Evolutionary conservation across 2,329 filamentous ascomycete species (phyloP), one percentile per base, ranked within the genome.

Genomic region (Ramularia endophylla): DNA sequence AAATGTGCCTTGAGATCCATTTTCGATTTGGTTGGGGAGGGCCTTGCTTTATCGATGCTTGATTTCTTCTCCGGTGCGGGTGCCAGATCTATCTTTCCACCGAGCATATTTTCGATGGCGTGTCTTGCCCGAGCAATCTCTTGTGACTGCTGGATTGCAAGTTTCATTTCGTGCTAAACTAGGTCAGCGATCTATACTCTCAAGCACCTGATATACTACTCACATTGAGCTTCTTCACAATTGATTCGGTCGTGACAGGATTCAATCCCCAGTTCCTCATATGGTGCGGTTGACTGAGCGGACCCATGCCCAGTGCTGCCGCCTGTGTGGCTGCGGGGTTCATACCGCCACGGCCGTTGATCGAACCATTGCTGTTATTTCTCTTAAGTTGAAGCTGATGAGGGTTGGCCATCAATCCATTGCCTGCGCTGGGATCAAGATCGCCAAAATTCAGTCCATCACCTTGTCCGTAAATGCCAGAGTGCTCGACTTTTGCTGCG

Each of bases 401-500:
- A 4, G 81, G 75, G 5, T 79, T 78, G 48, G 84, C 60, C 51
- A 66, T 78, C 66, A 90, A 77, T 22, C 77, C 77, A 45, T 79
- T 80, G 48, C 86, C 85, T 17, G 85, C 78, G 3, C 72, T 72
- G 11, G 87, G 85, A 59, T 95, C 88, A 25, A 25, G 22, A 56
- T 97, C 90, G 34, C 87, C 87, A 68, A 95, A 94, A 57, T 84
- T 94, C 69, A 95, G 81, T 34, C 89, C 77, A 58, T 85, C 94
- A 54, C 77, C 77, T 8, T 82, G 77, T 32, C 77, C 81, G 49
- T 89, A 78, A 50, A 90, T 83, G 5, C 92, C 92, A 28, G 92
- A 88, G 67, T 95, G 87, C 63, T 98, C 92, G 41, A 98, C 88
- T 62, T 94, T 94, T 41, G 92, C 89, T 15, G 90, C 89, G 35